phyloP scores from a whole-genome alignment of 139 green algal species.

The Spirogloea muscicola region DNA sequence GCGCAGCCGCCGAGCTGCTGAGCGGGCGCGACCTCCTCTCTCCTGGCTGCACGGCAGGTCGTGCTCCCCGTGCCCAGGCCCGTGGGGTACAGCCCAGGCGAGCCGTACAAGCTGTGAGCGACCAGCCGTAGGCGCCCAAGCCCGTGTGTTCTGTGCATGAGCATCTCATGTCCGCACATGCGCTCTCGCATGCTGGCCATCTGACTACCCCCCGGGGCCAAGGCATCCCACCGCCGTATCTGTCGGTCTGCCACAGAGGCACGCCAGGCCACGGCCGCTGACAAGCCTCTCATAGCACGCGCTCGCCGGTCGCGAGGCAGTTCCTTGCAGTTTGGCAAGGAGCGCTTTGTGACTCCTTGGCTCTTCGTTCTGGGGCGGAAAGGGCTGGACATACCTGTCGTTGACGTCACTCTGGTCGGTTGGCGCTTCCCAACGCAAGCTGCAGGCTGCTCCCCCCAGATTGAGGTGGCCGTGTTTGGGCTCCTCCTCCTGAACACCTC shows the following conservation, averaged over 20 bases:
- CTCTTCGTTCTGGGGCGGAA: conserved; percentile 22
- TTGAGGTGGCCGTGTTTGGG: too few species aligned
- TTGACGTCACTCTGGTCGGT: conserved; percentile 18
- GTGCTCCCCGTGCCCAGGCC: not conserved
- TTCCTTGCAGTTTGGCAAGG: conserved; percentile 6
- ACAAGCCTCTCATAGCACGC: not conserved
- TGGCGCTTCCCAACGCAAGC: too few species aligned
- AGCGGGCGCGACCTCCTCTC: not conserved
- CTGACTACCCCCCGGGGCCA: not conserved
- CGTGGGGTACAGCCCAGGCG: not conserved
- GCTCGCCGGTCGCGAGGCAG: not conserved
- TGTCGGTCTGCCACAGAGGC: too few species aligned
- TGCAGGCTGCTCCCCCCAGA: too few species aligned
- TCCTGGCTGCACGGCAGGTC: too few species aligned
- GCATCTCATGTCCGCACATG: not conserved
- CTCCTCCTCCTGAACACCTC: too few species aligned
- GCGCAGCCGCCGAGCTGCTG: not conserved
- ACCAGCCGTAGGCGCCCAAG: not conserved
- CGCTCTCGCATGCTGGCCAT: not conserved
- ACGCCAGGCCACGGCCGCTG: too few species aligned
- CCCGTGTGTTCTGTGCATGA: not conserved
- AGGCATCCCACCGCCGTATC: not conserved
- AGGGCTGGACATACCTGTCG: not conserved
- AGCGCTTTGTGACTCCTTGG: conserved; percentile 21
- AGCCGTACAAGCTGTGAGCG: not conserved